Conservation (phyloP, 2,329 filamentous ascomycete species). For the Eurotiales sp. region DNA sequence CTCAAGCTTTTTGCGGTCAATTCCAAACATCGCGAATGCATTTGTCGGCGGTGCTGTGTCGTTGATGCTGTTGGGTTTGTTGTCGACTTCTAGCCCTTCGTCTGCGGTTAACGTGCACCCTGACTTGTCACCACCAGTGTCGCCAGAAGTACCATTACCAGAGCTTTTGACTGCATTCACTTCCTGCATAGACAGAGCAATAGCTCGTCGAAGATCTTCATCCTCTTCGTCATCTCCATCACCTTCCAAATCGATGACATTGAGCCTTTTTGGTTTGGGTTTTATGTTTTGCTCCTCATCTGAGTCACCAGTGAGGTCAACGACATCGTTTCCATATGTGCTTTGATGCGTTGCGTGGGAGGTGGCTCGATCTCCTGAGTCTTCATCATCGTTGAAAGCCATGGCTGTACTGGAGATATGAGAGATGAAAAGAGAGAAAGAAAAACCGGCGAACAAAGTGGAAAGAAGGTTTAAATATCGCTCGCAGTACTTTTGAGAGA, state of each 20-base stretch:
- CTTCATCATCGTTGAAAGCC: neutral
- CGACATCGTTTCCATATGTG: constrained; percentile 15
- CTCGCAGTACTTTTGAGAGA: neutral
- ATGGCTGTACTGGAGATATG: neutral
- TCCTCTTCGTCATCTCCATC: constrained; percentile 26
- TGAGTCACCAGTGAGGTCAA: constrained; percentile 33
- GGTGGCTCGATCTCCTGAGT: neutral
- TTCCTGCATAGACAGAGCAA: constrained; percentile 31
- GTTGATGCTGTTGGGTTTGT: neutral
- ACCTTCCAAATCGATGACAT: constrained; percentile 17
- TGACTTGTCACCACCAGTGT: neutral
- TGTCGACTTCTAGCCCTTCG: no score
- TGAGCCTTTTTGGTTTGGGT: constrained; percentile 24
- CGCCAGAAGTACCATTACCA: neutral
- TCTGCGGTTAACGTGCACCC: neutral
- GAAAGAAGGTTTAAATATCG: neutral
- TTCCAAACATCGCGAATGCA: constrained; percentile 43
- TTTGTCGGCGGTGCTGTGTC: neutral
- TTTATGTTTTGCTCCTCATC: constrained; percentile 27
- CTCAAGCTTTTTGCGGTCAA: constrained; percentile 83
- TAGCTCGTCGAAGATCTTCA: constrained; percentile 34
- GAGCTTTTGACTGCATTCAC: constrained; percentile 1
- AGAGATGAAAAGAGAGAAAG: neutral
- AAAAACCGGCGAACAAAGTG: neutral
- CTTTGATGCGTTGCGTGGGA: neutral